Evolutionary conservation across 768 basidiomycete species (phyloP).

Genomic region (Pholiota molesta): DNA sequence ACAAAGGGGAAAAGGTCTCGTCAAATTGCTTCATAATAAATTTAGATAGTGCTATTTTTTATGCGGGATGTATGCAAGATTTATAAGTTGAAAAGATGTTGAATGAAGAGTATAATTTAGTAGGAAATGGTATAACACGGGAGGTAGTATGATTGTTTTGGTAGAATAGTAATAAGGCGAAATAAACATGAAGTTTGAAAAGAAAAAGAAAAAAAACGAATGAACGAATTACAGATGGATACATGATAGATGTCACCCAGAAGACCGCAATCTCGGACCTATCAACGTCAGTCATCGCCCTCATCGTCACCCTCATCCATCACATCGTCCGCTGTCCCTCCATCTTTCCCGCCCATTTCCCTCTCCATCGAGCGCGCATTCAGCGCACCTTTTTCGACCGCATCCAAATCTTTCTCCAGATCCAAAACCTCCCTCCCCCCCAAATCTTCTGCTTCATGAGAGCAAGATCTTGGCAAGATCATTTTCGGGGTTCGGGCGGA

Average conservation of each 20-base stretch:
- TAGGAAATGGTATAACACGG: neutral
- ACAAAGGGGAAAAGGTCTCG: no score
- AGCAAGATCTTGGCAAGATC: no score
- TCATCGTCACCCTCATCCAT: conserved; percentile 25
- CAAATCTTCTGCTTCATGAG: no score
- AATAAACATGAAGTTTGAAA: neutral
- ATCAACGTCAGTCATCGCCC: conserved; percentile 18
- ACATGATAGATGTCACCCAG: neutral
- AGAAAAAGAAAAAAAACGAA: neutral
- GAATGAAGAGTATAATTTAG: conserved; percentile 4
- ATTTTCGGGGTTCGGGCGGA: conserved; percentile 23
- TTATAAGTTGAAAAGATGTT: neutral
- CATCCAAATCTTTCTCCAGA: conserved; percentile 63
- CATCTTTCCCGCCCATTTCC: neutral
- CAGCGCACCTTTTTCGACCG: conserved; percentile 36
- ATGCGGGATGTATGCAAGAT: neutral
- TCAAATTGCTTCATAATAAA: no score
- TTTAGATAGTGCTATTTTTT: no score
- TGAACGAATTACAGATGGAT: neutral
- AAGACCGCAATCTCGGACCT: no score
- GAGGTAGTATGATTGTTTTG: neutral
- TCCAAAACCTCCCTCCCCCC: conserved; percentile 52
- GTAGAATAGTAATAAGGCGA: neutral
- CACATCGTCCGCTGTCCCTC: conserved; percentile 1
- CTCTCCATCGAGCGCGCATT: neutral